Conservation (phyloP, 768 basidiomycete species). For the Baorangia bicolor region DNA sequence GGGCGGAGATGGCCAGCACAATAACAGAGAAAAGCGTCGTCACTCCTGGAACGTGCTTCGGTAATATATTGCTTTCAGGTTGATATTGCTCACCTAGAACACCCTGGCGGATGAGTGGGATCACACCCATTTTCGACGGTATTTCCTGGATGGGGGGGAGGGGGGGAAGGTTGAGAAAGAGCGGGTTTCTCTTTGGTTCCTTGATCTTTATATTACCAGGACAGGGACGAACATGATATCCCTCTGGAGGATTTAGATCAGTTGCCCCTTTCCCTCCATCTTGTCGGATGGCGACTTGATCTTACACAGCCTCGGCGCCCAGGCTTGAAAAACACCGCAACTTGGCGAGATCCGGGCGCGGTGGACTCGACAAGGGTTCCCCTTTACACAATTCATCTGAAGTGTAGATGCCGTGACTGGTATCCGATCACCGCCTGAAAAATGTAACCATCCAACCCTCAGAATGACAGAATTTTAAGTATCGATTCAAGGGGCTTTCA, state of each 20-base stretch:
- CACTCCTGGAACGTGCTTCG: slow-evolving; percentile 11
- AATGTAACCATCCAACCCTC: not conserved
- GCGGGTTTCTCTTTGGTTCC: not conserved
- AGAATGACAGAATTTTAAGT: not conserved
- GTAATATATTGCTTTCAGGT: not conserved
- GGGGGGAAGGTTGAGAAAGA: not conserved
- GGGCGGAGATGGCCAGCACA: slow-evolving; percentile 30
- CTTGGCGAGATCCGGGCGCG: not conserved
- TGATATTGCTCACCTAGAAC: slow-evolving; percentile 22
- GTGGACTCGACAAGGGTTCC: not conserved
- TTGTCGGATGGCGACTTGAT: not conserved
- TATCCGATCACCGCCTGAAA: not conserved
- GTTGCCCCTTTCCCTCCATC: not conserved
- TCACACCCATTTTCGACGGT: slow-evolving; percentile 9
- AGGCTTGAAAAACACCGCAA: not conserved
- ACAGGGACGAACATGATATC: not conserved
- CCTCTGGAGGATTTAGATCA: not conserved
- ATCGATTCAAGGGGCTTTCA: not conserved
- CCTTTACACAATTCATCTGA: not conserved
- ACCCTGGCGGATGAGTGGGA: slow-evolving; percentile 16
- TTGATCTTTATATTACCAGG: slow-evolving; percentile 12
- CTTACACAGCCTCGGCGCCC: not conserved
- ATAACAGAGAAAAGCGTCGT: slow-evolving; percentile 30
- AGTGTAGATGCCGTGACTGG: not conserved
- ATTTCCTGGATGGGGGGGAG: not conserved